Conservation (phyloP, 495 filamentous ascomycete species). For the Penicillium coffeae region DNA sequence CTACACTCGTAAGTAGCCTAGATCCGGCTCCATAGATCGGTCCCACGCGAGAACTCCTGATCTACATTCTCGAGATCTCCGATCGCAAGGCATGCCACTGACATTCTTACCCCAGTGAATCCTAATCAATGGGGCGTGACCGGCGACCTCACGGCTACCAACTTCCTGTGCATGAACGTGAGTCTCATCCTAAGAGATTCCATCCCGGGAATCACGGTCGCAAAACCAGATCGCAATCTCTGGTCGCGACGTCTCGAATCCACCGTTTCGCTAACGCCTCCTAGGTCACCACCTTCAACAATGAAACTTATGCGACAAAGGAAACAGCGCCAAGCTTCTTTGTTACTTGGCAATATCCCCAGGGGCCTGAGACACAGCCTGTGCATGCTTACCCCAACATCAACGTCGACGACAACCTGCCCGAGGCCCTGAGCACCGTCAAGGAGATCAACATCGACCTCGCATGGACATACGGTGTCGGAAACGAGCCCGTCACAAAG, state of each 20-base stretch:
- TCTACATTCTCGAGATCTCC: not conserved
- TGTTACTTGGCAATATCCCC: conserved; percentile 34
- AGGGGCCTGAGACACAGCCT: conserved; percentile 18
- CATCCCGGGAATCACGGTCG: too few relatives aligned
- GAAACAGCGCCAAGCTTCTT: conserved; percentile 32
- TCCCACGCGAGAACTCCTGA: not conserved
- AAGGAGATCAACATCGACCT: conserved; percentile 24
- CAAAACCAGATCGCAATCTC: not conserved
- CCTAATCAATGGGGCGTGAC: conserved; percentile 33
- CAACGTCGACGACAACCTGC: conserved; percentile 22
- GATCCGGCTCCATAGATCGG: not conserved
- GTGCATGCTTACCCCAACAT: conserved; percentile 41
- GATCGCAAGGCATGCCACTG: conserved; percentile 4
- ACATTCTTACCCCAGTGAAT: conserved; percentile 20
- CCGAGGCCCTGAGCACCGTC: conserved; percentile 18
- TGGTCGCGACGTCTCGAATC: not conserved
- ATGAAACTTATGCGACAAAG: conserved; percentile 30
- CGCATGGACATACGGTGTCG: conserved; percentile 35
- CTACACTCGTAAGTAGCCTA: conserved; percentile 21
- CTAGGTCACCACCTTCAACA: conserved; percentile 33
- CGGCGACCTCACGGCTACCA: not conserved
- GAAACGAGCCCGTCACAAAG: conserved; percentile 16
- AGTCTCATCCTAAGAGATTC: too few relatives aligned
- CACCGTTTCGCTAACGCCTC: not conserved
- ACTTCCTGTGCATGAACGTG: conserved; percentile 29